Base-by-base conservation (phyloP, 257 asterid genomes). In the Nicotiana benthamiana region DNA sequence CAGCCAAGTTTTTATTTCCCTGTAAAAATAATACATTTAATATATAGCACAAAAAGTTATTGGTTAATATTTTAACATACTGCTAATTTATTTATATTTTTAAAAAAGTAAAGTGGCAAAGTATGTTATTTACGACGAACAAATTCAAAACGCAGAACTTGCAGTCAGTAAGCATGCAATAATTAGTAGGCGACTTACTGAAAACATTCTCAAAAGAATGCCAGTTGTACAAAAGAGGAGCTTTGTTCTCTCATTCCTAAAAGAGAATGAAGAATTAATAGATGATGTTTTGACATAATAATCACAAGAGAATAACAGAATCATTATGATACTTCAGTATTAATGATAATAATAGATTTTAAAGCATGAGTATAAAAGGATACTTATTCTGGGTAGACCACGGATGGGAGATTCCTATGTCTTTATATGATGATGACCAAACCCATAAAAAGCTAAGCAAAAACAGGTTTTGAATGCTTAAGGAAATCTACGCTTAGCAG, bases 161-260 rank as follows among this genome's bases (percentile, higher is more conserved):
- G 6, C 18, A 48, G 78, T 48, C 43, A 17, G 60, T 13, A 15
- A 24, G 78, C 78, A 48, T 48, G 78, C 60, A 46, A 74, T 24
- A 74, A 24, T 24, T 24, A 46, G 36, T 46, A 24, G 40, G 77
- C 62, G 30, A 83, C 97, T 66, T 90, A 95, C 99, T 89, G 91
- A 88, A 72, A 95, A 87, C 97, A 92, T 95, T 90, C 99, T 90
- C 89, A 93, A 88, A 88, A 95, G 99, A 87, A 95, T 92, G 83
- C 99, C 99, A 61, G 98, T 95, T 13, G 99, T 95, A 89, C 99
- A 95, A 82, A 95, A 95, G 20, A 95, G 96, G 87, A 95, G 98
- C 92, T 88, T 95, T 34, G 99, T 95, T 84, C 90, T 87, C 83
- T 90, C 96, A 84, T 87, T 95, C 96, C 99, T 95, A 79, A 54